Evolutionary conservation across 306 rosid genomes (phyloP).

Genomic region (Bauhinia variegata): DNA sequence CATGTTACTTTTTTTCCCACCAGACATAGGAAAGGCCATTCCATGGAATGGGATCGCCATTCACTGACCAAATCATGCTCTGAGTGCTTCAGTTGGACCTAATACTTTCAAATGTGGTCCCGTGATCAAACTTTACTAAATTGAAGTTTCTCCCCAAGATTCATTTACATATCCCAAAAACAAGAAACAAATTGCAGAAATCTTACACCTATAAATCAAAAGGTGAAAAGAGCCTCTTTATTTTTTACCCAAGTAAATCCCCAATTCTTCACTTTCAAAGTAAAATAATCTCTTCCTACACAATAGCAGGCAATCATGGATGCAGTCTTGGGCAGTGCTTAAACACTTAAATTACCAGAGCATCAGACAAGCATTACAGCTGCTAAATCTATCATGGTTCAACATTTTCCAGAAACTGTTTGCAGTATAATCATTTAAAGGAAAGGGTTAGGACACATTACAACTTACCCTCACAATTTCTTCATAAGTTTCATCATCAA

Average conservation of each 20-base stretch:
- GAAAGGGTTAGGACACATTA: background rate
- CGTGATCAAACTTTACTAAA: constrained; percentile 21
- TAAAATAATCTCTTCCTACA: constrained; percentile 18
- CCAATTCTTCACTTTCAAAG: too few species aligned
- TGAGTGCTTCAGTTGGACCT: constrained; percentile 6
- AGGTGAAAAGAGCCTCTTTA: too few species aligned
- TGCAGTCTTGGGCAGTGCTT: background rate
- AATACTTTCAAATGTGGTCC: too few species aligned
- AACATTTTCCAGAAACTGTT: background rate
- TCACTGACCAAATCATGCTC: background rate
- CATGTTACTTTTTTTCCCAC: too few species aligned
- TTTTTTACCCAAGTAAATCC: too few species aligned
- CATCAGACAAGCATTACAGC: too few species aligned
- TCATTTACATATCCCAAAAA: background rate
- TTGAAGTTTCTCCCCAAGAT: constrained; percentile 19
- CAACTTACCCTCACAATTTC: constrained; percentile 95
- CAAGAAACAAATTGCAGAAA: too few species aligned
- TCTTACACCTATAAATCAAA: too few species aligned
- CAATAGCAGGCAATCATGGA: background rate
- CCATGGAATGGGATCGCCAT: too few species aligned
- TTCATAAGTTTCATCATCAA: constrained; percentile 98
- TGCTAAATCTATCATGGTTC: constrained; percentile 7
- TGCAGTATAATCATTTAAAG: background rate
- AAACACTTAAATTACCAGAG: too few species aligned
- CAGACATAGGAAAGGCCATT: too few species aligned